Percentiles rank a stretch among this genome's conserved stretches.
Conservation (phyloP, 2,329 filamentous ascomycete genomes). For the Ophioceras dolichostomum region DNA sequence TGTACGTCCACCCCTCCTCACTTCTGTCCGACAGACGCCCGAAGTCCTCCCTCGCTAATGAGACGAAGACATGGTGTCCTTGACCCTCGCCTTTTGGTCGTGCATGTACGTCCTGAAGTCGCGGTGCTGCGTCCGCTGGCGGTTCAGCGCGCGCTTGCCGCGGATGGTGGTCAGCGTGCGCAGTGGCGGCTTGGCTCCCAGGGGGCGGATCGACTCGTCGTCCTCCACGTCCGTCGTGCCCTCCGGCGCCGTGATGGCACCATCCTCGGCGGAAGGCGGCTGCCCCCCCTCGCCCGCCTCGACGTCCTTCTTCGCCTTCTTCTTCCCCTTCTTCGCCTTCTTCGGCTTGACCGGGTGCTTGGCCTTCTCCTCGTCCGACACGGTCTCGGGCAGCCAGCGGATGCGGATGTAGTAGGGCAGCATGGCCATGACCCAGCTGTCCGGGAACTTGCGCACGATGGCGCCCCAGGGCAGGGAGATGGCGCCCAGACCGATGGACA, state of each 20-base stretch:
- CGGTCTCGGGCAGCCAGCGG: slow-evolving; percentile 9
- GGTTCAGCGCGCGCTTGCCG: slow-evolving; percentile 11
- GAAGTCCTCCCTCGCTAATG: too few relatives aligned
- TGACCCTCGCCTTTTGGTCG: slow-evolving; percentile 13
- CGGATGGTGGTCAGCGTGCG: slow-evolving; percentile 13
- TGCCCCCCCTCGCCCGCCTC: background rate
- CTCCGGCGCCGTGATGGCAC: background rate
- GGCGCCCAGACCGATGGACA: slow-evolving; percentile 65
- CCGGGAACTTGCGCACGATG: slow-evolving; percentile 61
- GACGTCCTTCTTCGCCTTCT: slow-evolving; percentile 1
- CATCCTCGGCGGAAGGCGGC: slow-evolving; percentile 1
- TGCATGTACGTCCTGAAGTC: slow-evolving; percentile 14
- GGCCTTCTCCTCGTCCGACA: slow-evolving; percentile 4
- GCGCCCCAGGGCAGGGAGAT: slow-evolving; percentile 66
- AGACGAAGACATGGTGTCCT: too few relatives aligned
- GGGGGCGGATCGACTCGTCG: slow-evolving; percentile 2
- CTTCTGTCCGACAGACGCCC: too few relatives aligned
- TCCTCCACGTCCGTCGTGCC: slow-evolving; percentile 1
- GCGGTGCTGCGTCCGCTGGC: slow-evolving; percentile 6
- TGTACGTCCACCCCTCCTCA: too few relatives aligned
- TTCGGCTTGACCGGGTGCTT: slow-evolving; percentile 2
- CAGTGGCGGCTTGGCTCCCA: slow-evolving; percentile 9
- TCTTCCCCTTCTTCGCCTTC: slow-evolving; percentile 5
- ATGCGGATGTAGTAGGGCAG: slow-evolving; percentile 9
- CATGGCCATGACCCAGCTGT: slow-evolving; percentile 29